A percentile compares a stretch with the other conserved stretches of the same genome.
phyloP scores from a whole-genome alignment of 352 stramenopile species.

The Globisporangium uncinulatum region DNA sequence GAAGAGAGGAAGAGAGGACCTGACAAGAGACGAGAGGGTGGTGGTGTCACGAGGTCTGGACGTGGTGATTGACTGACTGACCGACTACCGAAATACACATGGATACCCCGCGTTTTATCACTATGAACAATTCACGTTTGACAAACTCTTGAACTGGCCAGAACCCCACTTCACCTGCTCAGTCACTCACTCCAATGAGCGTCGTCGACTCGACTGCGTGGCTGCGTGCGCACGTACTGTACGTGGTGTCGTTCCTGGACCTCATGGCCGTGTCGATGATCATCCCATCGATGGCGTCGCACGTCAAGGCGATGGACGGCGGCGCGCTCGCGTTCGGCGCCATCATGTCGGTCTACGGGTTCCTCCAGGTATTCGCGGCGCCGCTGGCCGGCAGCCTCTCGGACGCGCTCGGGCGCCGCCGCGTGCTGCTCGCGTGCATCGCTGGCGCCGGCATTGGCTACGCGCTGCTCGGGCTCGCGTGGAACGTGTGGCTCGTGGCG shows the following conservation, averaged over 20 bases:
- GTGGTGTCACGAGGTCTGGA: no score
- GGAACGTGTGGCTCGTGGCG: slow-evolving; percentile 75
- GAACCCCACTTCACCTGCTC: background rate
- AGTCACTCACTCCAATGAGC: background rate
- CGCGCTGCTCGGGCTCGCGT: slow-evolving; percentile 60
- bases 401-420: slow-evolving; percentile 55
- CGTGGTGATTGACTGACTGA: background rate
- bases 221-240: slow-evolving; percentile 48
- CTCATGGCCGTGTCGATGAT: slow-evolving; percentile 83
- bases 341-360: slow-evolving; percentile 82
- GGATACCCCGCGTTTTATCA: slow-evolving; percentile 3
- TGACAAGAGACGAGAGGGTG: background rate
- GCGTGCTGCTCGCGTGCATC: slow-evolving; percentile 60
- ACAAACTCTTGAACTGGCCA: no score
- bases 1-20: background rate
- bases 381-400: slow-evolving; percentile 68
- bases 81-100: slow-evolving; percentile 12
- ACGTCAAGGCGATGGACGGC: slow-evolving; percentile 74
- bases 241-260: slow-evolving; percentile 76
- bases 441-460: slow-evolving; percentile 57
- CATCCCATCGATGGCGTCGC: slow-evolving; percentile 72
- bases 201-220: slow-evolving; percentile 8
- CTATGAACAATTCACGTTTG: no score
- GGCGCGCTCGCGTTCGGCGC: slow-evolving; percentile 60
- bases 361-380: slow-evolving; percentile 80